Base-by-base conservation (phyloP, 2,329 filamentous ascomycete genomes). In the Epichloe amarillans region DNA sequence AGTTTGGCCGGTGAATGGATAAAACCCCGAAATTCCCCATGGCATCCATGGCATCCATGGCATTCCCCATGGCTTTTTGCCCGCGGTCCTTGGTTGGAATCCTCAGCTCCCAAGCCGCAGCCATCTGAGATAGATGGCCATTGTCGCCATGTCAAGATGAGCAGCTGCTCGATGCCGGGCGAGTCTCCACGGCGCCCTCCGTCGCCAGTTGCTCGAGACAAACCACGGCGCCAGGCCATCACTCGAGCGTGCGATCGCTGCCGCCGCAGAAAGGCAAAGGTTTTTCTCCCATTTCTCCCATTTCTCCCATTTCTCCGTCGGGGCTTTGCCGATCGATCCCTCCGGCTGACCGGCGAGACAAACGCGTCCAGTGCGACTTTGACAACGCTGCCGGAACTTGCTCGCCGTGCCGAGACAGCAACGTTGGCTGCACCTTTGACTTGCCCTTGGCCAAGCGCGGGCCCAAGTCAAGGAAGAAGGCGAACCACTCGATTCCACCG, bases 371-470 rank as follows among this genome's bases (percentile, higher is more conserved):
- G 64, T 66, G 64, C 43, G 56, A 66, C 54, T 60, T 58, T 51
- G 47, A 56, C 41, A 54, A 54, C 26, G 44, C 55, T 1, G 54
- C 52, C 35, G 52, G 52, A 12, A 57, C 58, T 50, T 67, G 65
- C 51, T 61, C 60, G 23, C 62, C 61, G 42, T 70, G 68, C 55
- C 62, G 60, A 23, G 57, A 64, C 46, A 61, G 62, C 33, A 60
- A 57, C 7, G 56, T 59, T 47, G 52, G 56, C 52, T 71, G 68
- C 53, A 67, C 61, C 3, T 71, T 70, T 53, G 55, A 69, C 43
- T 47, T 69, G 46, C 68, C 68, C 33, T 55, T 68, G 36, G 66
- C 62, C 10, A 59, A 65, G 54, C 60, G 68, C 50, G 68, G 68
- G 1, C 68, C 68, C 14, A 71, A 71, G 45, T 54, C 58, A n/a